Base-by-base conservation (phyloP, 2,329 filamentous ascomycete species). In the Apiospora sp. region DNA sequence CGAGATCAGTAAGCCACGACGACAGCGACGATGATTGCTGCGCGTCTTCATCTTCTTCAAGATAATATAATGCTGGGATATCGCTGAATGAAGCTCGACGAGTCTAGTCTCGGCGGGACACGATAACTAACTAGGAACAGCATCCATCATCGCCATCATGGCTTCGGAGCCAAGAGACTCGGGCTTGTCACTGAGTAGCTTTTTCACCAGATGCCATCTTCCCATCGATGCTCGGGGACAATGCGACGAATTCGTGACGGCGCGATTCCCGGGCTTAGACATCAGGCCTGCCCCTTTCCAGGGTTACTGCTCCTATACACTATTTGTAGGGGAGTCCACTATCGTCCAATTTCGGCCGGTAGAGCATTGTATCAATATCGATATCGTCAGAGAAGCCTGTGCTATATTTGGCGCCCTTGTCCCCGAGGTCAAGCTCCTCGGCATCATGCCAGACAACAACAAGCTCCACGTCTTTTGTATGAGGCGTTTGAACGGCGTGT, bases 301-400 rank as follows among this genome's bases (percentile, higher is more conserved):
- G 74, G 87, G 87, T 24, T 87, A 86, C 74, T 89, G 87, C 74
- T 89, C 87, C 2, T 85, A 88, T 75, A 89, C 87, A 0, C 73
- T 88, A 8, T 78, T 81, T 34, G 78, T 86, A 22, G 82, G 82
- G 13, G 73, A 79, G 5, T 76, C 81, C n/a, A 76, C 73, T 16
- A 78, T 87, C 67, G 74, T 89, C 5, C 87, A 89, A 76, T 88
- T 89, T 73, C 84, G 87, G 3, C 86, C 87, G 8, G 67, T 75
- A 0, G 79, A 77, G 3, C 85, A 87, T 75, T 79, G 76, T 48
- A 78, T 89, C 12, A 81, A 88, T 71, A 76, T 84, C 24, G 71
- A 71, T 0, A 78, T 86, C 19, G 80, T 82, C 16, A 72, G 73
- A 1, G 78, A 81, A 44, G 87, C 86, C 3, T 79, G 80, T 71